Conservation (phyloP, 2,329 filamentous ascomycete genomes). For the Aspergillus glaucus region DNA sequence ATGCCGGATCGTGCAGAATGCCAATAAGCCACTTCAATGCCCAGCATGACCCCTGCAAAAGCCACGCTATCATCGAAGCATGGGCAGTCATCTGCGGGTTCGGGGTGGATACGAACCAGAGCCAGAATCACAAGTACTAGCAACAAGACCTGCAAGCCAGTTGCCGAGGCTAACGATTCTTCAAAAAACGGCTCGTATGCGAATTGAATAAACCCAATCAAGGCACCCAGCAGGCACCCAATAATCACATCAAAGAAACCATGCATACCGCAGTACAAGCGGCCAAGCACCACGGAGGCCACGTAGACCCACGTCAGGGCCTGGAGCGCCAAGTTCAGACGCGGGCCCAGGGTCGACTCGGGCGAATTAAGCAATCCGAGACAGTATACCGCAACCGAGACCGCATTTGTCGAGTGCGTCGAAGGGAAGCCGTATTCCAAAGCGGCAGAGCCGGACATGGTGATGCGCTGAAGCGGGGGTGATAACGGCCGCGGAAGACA, state of each 20-base stretch:
- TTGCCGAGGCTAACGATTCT: conserved; percentile 60
- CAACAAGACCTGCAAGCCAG: conserved; percentile 58
- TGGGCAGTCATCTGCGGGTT: conserved; percentile 92
- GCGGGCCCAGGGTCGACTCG: conserved; percentile 55
- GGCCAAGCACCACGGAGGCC: conserved; percentile 79
- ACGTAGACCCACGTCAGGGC: conserved; percentile 74
- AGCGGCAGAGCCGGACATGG: conserved; percentile 92
- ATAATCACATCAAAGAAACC: conserved; percentile 86
- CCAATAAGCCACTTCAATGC: conserved; percentile 77
- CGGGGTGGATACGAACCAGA: conserved; percentile 83
- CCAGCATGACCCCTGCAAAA: conserved; percentile 85
- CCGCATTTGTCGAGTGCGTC: conserved; percentile 93
- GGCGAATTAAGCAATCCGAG: conserved; percentile 63
- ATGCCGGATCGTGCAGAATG: conserved; percentile 60
- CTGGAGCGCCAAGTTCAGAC: conserved; percentile 59
- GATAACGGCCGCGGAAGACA: conserved; percentile 88
- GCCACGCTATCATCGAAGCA: conserved; percentile 95
- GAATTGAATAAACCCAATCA: conserved; percentile 53
- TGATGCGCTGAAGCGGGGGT: conserved; percentile 86
- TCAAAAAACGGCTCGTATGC: conserved; percentile 57
- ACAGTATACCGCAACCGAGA: conserved; percentile 84
- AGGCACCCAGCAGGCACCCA: conserved; percentile 69
- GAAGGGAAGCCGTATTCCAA: conserved; percentile 97
- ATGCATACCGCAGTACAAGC: conserved; percentile 98
- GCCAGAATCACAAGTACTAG: conserved; percentile 62